Evolutionary conservation across 768 basidiomycete genomes (phyloP).

Genomic region (Panaeolus papilionaceus): DNA sequence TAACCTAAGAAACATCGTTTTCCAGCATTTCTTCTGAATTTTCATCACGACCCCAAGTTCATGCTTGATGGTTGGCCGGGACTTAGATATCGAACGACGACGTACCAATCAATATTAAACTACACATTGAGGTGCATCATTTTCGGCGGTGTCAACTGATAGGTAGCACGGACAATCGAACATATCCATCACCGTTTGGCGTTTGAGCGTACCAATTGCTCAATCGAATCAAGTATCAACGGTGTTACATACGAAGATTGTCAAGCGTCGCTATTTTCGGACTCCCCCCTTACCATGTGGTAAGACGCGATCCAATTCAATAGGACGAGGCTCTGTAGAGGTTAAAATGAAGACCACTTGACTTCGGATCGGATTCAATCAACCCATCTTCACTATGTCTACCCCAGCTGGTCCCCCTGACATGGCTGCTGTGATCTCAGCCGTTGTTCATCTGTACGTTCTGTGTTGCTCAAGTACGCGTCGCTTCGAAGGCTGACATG

Average conservation of each 20-base stretch:
- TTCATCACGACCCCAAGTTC: not conserved
- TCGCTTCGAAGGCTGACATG: not conserved
- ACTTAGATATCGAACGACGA: too few relatives aligned
- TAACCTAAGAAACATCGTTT: not conserved
- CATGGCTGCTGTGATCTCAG: not conserved
- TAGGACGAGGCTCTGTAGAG: not conserved
- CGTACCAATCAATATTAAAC: not conserved
- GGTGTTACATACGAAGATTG: not conserved
- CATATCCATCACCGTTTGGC: not conserved
- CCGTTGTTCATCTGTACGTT: not conserved
- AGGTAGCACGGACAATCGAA: not conserved
- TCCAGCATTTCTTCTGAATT: not conserved
- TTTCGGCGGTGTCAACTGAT: not conserved
- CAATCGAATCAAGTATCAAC: not conserved
- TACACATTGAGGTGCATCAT: not conserved
- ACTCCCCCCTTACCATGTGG: not conserved
- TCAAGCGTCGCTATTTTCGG: not conserved
- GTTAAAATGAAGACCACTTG: not conserved
- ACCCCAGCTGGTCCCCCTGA: slow-evolving; percentile 4
- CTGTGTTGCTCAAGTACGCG: not conserved
- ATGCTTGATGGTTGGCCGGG: not conserved
- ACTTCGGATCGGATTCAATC: slow-evolving; percentile 13
- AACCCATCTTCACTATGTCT: slow-evolving; percentile 1
- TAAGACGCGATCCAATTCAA: not conserved
- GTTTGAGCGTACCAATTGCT: not conserved